Base-by-base conservation (phyloP, 768 basidiomycete species). In the Termitomyces sp. region DNA sequence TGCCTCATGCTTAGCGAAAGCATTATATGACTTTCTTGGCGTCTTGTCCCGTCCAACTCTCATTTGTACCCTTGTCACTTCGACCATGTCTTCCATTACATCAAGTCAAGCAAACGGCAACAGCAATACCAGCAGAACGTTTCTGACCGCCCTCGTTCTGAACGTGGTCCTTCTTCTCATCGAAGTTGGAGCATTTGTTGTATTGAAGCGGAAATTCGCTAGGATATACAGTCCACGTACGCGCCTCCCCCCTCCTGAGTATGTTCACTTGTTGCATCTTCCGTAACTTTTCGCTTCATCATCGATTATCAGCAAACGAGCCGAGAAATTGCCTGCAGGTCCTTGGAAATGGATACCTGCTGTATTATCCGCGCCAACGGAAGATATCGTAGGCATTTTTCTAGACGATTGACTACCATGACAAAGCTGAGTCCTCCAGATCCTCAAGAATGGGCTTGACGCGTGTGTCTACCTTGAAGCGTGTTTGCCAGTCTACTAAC, bases 201-300 rank as follows among this genome's bases (percentile, higher is more conserved):
- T 85, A 36, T 68, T 90, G 59, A 82, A 86, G 66, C 72, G 78
- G 61, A 79, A 73, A 46, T 73, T 89, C n/a, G 75, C 75, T 65
- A 70, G 80, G 52, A 82, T 89, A 62, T 89, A 85, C 66, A 78
- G 77, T 55, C 88, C 88, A 2, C 67, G 88, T 31, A 82, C 83
- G 3, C 84, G 81, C 65, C 73, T 87, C 22, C 86, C 86, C 4
- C 81, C 84, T 16, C 78, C 79, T 51, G 75, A 79, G 76, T 82
- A 67, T 63, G 81, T 67, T 59, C 11, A 11, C 27, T 30, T 41
- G 9, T 53, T 30, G 9, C 1, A 27, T 53, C 18, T 52, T 53
- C 18, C 9, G 37, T 18, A 27, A 9, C 22, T 18, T 39, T 18
- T 4, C 51, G 4, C 12, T 51, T 53, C 18, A 12, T 16, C 22